These are phyloP conservation scores for Cyclotella sp. DNA, from an alignment of 108 stramenopile species.

Conservation along the genomic window DNA sequence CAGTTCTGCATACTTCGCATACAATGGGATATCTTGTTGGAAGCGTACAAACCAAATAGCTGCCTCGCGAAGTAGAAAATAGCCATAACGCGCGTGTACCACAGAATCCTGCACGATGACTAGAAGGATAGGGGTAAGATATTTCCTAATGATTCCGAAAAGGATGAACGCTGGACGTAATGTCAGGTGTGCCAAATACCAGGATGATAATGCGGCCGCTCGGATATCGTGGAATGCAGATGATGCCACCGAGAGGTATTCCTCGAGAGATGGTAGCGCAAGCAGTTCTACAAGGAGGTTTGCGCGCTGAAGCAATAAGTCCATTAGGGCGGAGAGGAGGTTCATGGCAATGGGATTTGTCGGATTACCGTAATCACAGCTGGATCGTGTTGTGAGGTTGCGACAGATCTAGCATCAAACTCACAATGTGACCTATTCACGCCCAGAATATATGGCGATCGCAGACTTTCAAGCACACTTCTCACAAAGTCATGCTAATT, in stretches of 20 bases:
- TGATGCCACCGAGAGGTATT: constrained; percentile 46
- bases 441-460: too few species aligned
- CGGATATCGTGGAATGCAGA: constrained; percentile 46
- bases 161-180: constrained; percentile 59
- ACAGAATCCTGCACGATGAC: constrained; percentile 49
- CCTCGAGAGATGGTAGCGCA: constrained; percentile 57
- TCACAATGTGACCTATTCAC: too few species aligned
- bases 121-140: constrained; percentile 33
- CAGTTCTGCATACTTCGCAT: constrained; percentile 57
- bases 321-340: constrained; percentile 19
- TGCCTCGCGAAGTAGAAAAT: constrained; percentile 43
- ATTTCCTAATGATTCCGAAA: constrained; percentile 51
- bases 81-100: constrained; percentile 53
- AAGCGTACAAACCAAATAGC: constrained; percentile 57
- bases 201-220: constrained; percentile 43
- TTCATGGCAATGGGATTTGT: too few species aligned
- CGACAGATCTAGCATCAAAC: too few species aligned
- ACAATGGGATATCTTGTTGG: constrained; percentile 45
- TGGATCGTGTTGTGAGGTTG: too few species aligned
- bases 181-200: constrained; percentile 53
- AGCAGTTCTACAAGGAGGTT: constrained; percentile 33
- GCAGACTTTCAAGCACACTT: too few species aligned
- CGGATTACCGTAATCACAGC: too few species aligned
- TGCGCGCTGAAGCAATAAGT: constrained; percentile 11
- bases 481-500: too few species aligned